phyloP scores from a whole-genome alignment of 2,329 filamentous ascomycete genomes.

The Epichloe sp. region DNA sequence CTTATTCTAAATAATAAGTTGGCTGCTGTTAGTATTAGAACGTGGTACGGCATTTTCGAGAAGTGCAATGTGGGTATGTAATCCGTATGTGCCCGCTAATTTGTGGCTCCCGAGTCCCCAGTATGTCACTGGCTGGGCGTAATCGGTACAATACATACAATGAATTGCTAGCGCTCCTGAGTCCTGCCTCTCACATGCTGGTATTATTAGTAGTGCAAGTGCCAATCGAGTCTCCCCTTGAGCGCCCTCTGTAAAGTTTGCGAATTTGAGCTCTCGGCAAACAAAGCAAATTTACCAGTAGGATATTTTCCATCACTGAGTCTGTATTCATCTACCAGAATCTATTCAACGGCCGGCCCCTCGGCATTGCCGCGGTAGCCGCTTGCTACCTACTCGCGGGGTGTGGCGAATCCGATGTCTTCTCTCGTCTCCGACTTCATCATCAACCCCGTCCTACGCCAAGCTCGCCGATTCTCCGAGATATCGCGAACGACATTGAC shows the following conservation, averaged over 20 bases:
- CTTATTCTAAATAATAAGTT: too few species aligned
- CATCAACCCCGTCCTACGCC: slow-evolving; percentile 52
- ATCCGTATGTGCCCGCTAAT: too few species aligned
- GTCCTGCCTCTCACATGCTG: background rate
- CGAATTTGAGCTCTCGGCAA: background rate
- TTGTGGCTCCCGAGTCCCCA: too few species aligned
- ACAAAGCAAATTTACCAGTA: background rate
- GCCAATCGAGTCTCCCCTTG: background rate
- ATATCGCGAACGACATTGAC: slow-evolving; percentile 27
- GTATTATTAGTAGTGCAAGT: background rate
- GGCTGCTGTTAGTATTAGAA: too few species aligned
- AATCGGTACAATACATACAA: too few species aligned
- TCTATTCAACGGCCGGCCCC: background rate
- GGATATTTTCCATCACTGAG: background rate
- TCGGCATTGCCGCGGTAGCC: background rate
- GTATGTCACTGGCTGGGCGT: too few species aligned
- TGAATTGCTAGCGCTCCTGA: too few species aligned
- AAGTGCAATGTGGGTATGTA: too few species aligned
- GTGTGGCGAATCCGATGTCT: slow-evolving; percentile 33
- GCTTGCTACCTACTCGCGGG: background rate
- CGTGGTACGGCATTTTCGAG: too few species aligned
- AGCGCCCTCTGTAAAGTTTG: background rate
- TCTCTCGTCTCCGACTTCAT: slow-evolving; percentile 52
- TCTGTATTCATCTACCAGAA: background rate
- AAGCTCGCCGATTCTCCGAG: slow-evolving; percentile 50